Conservation (phyloP, 805 yeast species). For the Priceomyces fermenticarens region DNA sequence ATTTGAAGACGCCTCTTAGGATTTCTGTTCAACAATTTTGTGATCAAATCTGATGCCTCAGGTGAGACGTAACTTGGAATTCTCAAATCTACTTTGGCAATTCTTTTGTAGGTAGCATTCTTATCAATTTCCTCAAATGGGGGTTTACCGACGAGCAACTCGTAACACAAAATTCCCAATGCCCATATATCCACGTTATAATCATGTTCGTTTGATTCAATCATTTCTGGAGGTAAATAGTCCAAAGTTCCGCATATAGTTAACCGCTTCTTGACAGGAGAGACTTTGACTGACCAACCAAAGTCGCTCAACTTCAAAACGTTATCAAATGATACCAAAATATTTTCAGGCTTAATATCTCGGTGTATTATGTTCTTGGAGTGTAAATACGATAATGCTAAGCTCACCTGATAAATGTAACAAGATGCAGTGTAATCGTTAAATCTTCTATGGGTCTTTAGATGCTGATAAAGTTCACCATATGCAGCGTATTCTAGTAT, state of each 20-base stretch:
- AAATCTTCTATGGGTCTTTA: constrained; percentile 67
- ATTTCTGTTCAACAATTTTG: constrained; percentile 58
- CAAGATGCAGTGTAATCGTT: constrained; percentile 71
- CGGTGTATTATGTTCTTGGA: constrained; percentile 71
- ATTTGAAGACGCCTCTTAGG: constrained; percentile 66
- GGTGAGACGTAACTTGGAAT: constrained; percentile 68
- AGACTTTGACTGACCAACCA: constrained; percentile 68
- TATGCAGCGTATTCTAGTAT: constrained; percentile 79
- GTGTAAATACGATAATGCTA: constrained; percentile 76
- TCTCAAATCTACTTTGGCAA: constrained; percentile 69
- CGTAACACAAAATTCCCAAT: constrained; percentile 81
- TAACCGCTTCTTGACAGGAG: constrained; percentile 45
- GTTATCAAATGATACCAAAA: constrained; percentile 50
- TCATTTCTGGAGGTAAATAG: constrained; percentile 90
- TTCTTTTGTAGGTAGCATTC: constrained; percentile 75
- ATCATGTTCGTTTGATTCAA: constrained; percentile 87
- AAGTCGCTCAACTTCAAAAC: constrained; percentile 49
- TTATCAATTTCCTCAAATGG: constrained; percentile 89
- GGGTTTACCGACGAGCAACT: constrained; percentile 76
- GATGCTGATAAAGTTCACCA: constrained; percentile 80
- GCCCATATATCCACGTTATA: constrained; percentile 96
- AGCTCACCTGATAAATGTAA: constrained; percentile 79
- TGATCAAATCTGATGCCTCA: constrained; percentile 77
- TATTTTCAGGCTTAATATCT: constrained; percentile 86
- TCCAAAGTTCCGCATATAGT: constrained; percentile 97